These are phyloP conservation scores for Penicillium parvum DNA, from an alignment of 495 filamentous ascomycete genomes.

Conservation along the genomic window DNA sequence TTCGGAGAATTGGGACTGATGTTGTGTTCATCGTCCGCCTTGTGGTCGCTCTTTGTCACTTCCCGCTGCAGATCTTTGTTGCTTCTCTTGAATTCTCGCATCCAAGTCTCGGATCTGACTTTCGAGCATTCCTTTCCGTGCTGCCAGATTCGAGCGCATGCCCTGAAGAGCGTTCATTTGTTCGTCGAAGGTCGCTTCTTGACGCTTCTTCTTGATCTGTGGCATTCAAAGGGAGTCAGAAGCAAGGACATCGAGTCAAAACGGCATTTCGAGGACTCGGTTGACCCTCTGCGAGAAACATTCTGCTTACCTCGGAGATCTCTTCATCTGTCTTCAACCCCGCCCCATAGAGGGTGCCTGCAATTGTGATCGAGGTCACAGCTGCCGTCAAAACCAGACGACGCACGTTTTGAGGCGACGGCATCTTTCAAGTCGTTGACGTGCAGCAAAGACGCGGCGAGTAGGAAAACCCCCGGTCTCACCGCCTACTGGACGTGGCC, in stretches of 20 bases:
- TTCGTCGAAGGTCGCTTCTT: conserved; percentile 50
- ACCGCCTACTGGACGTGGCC: conserved; percentile 25
- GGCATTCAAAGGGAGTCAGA: no score
- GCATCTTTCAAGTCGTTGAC: conserved; percentile 15
- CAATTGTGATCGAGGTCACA: conserved; percentile 46
- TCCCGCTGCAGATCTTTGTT: conserved; percentile 23
- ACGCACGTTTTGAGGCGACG: conserved; percentile 26
- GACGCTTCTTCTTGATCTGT: conserved; percentile 38
- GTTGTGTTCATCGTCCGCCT: conserved; percentile 12
- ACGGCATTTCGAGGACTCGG: no score
- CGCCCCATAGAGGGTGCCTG: conserved; percentile 52
- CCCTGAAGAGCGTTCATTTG: conserved; percentile 48
- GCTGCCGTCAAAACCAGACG: conserved; percentile 44
- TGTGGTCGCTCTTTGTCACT: conserved; percentile 18
- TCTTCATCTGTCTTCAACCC: conserved; percentile 48
- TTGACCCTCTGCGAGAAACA: not conserved
- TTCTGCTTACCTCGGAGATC: conserved; percentile 34
- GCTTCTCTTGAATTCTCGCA: conserved; percentile 37
- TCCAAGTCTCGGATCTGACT: conserved; percentile 54
- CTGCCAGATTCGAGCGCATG: conserved; percentile 42
- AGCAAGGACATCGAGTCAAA: no score
- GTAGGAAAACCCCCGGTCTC: conserved; percentile 9
- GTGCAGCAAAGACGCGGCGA: conserved; percentile 1
- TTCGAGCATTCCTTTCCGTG: conserved; percentile 51
- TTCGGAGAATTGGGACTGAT: not conserved